A percentile compares a stretch with the other conserved stretches of the same genome.
phyloP scores from a whole-genome alignment of 2,329 filamentous ascomycete species.

The Anisogramma anomala region DNA sequence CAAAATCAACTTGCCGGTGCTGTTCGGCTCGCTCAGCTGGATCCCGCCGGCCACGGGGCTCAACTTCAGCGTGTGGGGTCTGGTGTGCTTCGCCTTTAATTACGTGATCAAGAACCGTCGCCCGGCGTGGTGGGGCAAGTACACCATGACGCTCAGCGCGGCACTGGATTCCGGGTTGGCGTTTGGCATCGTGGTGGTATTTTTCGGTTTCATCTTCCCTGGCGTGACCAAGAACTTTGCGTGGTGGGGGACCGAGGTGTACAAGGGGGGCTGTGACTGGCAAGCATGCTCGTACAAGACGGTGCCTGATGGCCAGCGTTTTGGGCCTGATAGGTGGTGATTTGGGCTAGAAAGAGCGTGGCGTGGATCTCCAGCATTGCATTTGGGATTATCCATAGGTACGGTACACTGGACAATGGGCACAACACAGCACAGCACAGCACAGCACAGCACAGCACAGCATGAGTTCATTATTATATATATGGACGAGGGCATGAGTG shows the following conservation, averaged over 20 bases:
- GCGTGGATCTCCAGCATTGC: background rate
- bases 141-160: constrained; percentile 79
- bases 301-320: constrained; percentile 51
- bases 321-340: constrained; percentile 54
- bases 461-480: constrained; percentile 4
- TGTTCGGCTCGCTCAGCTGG: constrained; percentile 75
- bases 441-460: too few species aligned
- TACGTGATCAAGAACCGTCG: constrained; percentile 58
- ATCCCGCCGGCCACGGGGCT: constrained; percentile 78
- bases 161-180: constrained; percentile 74
- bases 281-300: constrained; percentile 60
- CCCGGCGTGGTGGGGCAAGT: constrained; percentile 76
- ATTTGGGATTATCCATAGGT: background rate
- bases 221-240: constrained; percentile 60
- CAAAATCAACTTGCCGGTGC: constrained; percentile 70
- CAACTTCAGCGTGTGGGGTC: constrained; percentile 78
- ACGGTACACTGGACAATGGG: background rate
- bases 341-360: background rate
- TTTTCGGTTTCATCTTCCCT: constrained; percentile 78
- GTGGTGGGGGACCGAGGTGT: constrained; percentile 85
- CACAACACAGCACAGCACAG: too few species aligned
- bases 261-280: constrained; percentile 79
- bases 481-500: background rate
- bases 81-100: constrained; percentile 81
- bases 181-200: constrained; percentile 71